Percentiles rank a stretch among this genome's conserved stretches.
Evolutionary conservation across 768 basidiomycete species (phyloP).

Genomic region (Tulasnella sp.): DNA sequence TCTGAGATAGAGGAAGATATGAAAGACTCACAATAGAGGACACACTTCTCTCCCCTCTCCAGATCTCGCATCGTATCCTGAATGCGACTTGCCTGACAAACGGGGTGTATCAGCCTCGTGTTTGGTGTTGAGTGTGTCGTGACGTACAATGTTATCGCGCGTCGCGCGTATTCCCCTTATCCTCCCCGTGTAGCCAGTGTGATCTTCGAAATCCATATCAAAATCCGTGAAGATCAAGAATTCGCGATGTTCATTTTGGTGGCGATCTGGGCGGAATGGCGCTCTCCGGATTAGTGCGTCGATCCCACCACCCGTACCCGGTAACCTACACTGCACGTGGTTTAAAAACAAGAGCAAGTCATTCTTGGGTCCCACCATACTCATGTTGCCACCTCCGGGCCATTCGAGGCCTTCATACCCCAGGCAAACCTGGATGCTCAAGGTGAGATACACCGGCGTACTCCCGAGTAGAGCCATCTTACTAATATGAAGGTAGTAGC

Average conservation of each 20-base stretch:
- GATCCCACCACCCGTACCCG: not conserved
- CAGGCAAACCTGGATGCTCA: not conserved
- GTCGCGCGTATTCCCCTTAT: not conserved
- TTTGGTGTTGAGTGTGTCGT: not conserved
- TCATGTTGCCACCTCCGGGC: not conserved
- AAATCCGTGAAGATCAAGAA: not conserved
- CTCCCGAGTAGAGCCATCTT: not conserved
- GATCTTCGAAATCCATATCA: not conserved
- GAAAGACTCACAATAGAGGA: not conserved
- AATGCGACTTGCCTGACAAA: not conserved
- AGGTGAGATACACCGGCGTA: not conserved
- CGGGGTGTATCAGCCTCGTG: not conserved
- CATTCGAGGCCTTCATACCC: not conserved
- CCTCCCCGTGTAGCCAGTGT: not conserved
- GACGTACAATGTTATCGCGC: not conserved
- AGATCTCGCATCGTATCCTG: not conserved
- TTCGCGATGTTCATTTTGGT: not conserved
- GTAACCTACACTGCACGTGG: not conserved
- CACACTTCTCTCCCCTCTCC: not conserved
- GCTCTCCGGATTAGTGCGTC: not conserved
- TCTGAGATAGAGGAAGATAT: not conserved
- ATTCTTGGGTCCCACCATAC: not conserved
- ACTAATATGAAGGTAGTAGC: not conserved
- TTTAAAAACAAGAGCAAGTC: not conserved
- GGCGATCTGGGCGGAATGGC: not conserved